These are phyloP conservation scores for Allium fistulosum DNA, from an alignment of 106 monocot genomes.

Conservation along the genomic window DNA sequence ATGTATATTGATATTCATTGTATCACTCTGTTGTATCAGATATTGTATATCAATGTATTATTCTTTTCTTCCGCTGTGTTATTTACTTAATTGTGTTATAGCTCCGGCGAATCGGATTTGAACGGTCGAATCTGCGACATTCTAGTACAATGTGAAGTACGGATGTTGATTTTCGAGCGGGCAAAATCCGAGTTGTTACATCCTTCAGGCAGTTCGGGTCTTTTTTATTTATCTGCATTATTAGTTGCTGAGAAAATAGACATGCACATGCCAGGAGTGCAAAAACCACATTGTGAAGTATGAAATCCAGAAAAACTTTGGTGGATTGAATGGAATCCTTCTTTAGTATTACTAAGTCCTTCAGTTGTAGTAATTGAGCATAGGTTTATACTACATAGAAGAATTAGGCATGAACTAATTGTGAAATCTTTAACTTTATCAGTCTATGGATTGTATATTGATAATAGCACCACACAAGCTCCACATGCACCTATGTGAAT, in stretches of 20 bases:
- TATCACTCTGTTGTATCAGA: too few species aligned
- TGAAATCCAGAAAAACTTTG: slow-evolving; percentile 75
- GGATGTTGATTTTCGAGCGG: too few species aligned
- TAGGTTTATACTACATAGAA: slow-evolving; percentile 50
- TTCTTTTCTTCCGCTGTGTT: too few species aligned
- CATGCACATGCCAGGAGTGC: slow-evolving; percentile 72
- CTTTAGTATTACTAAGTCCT: too few species aligned
- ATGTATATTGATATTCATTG: too few species aligned
- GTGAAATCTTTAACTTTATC: slow-evolving; percentile 30
- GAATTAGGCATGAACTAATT: slow-evolving; percentile 33
- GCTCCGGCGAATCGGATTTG: too few species aligned
- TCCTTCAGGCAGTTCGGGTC: neutral
- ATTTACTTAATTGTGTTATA: too few species aligned
- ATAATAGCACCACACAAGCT: slow-evolving; percentile 76
- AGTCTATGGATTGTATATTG: slow-evolving; percentile 41
- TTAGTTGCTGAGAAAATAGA: slow-evolving; percentile 17
- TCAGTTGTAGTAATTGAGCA: slow-evolving; percentile 3
- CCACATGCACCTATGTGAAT: slow-evolving; percentile 78
- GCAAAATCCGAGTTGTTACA: too few species aligned
- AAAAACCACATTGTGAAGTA: slow-evolving; percentile 87
- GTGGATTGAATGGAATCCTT: slow-evolving; percentile 28
- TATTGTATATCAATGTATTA: too few species aligned
- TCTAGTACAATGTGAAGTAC: too few species aligned
- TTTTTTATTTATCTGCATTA: slow-evolving; percentile 40
- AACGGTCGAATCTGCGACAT: too few species aligned